These are phyloP conservation scores for Clarireedia hainanense DNA, from an alignment of 2,329 filamentous ascomycete species.

Conservation along the genomic window DNA sequence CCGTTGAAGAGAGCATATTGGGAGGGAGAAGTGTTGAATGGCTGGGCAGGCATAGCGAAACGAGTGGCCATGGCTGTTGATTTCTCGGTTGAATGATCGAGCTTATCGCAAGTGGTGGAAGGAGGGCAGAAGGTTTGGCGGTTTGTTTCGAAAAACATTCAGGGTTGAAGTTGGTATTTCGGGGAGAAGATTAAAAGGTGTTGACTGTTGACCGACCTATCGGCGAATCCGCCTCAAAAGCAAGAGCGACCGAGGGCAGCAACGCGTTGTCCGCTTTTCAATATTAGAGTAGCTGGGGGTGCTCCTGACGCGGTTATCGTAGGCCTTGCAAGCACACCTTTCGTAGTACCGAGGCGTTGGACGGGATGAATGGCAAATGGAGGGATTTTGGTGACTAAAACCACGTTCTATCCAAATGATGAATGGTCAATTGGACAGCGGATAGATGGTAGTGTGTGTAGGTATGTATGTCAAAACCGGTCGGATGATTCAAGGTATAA, in stretches of 20 bases:
- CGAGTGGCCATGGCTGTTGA: slow-evolving; percentile 24
- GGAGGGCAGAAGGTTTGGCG: slow-evolving; percentile 17
- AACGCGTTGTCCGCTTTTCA: slow-evolving; percentile 7
- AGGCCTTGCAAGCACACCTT: slow-evolving; percentile 14
- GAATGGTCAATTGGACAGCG: not conserved
- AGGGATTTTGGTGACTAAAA: not conserved
- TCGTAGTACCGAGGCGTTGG: not conserved
- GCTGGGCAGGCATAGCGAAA: slow-evolving; percentile 29
- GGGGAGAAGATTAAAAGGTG: slow-evolving; percentile 29
- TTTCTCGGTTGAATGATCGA: slow-evolving; percentile 8
- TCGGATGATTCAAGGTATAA: not conserved
- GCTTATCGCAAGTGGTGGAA: slow-evolving; percentile 15
- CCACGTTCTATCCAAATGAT: slow-evolving; percentile 3
- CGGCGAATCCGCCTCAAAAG: not conserved
- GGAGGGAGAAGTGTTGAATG: slow-evolving; percentile 27
- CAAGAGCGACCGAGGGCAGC: not conserved
- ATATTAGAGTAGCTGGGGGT: not conserved
- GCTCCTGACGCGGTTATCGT: slow-evolving; percentile 19
- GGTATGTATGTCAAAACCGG: not conserved
- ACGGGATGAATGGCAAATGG: not conserved
- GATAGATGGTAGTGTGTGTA: not conserved
- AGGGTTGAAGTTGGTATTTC: not conserved
- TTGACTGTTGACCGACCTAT: slow-evolving; percentile 14
- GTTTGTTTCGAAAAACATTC: slow-evolving; percentile 12
- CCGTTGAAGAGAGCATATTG: slow-evolving; percentile 27